Evolutionary conservation across 176 grass and related monocot species (phyloP), one percentile per base, ranked within the genome.

Genomic region (Oropetium thomaeum): DNA sequence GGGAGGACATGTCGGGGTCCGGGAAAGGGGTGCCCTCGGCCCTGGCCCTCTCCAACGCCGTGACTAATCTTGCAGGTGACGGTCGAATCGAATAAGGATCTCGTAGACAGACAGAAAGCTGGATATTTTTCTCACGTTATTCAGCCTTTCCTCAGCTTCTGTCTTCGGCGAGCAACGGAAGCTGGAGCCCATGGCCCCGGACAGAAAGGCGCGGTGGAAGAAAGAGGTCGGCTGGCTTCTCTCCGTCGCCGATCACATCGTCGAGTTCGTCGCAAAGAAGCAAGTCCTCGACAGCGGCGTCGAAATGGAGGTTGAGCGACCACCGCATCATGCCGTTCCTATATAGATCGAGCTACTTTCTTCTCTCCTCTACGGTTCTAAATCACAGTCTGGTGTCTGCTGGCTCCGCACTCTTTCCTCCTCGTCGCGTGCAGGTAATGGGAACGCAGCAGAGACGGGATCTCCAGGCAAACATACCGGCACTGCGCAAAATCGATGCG

Each of bases 21-120:
- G 92, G 92, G 23, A 96, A 96, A 79, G 92, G 92, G 62, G 92
- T 96, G 74, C 75, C 92, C 55, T 90, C 92, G 15, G 88, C 92
- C 60, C 82, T 96, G 30, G 88, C 92, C 29, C 63, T 96, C 37
- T 96, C 92, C 55, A 96, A 96, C 75, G 88, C 92, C 83, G 74
- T 96, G 76, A 96, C 92, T 22, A 96, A 96, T 55, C 92, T 96
- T 63, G 92, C 92, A 96, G 92, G 92, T 96, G 19, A 60, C n/a
- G 12, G 12, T 3, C 13, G 2, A 1, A 41, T 41, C 27, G 31
- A 1, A 10, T 27, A 57, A 57, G 1, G 53, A 30, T 60, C 28
- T 31, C 12, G 8, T 30, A 9, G 8, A 22, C 7, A 12, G 4
- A 4, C 7, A 54, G 22, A 26, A 13, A n/a, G n/a, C 1, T 15